Base-by-base conservation (phyloP, 106 monocot species). In the Narthecium ossifragum region DNA sequence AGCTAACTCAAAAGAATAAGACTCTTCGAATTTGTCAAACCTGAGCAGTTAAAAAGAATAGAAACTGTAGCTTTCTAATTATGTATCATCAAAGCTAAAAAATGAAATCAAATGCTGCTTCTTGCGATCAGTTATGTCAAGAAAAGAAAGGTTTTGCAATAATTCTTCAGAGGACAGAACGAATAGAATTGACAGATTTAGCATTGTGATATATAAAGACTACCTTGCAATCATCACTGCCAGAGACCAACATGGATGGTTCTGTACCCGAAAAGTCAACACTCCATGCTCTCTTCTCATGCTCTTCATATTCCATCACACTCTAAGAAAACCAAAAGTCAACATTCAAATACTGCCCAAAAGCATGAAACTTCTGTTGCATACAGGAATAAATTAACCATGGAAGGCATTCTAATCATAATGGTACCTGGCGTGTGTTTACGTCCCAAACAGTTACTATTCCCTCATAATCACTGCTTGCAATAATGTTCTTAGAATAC, bases 401-500 rank as follows among this genome's bases (percentile, higher is more conserved):
- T 6, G 11, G 11, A 4, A 7, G 25, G 7, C 24, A 51, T 47
- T 31, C 17, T 54, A 64, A 51, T 21, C 25, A 59, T 6, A 24
- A 31, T 40, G 14, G 1, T 78, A 90, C 94, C 89, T 94, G 94
- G n/a, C 86, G 72, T 43, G 83, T 94, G 26, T 70, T 86, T 27
- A 94, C 88, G 73, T 94, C 94, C 94, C 94, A 94, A 60, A 94
- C 94, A 72, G 83, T 94, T 30, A 94, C 89, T 66, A 86, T 90
- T 13, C 94, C 94, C 64, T 94, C 94, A 57, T 94, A 94, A 61
- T 94, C 94, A 69, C 94, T 90, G 43, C 94, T 94, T 30, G 94
- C 89, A 52, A 90, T 94, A 30, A 86, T 78, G 59, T 94, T 89
- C 57, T 94, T 94, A 26, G 89, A 73, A 66, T 90, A 89, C 43